Evolutionary conservation across 495 filamentous ascomycete species (phyloP), one percentile per base, ranked within the genome.

Genomic region (Xylona heveae): DNA sequence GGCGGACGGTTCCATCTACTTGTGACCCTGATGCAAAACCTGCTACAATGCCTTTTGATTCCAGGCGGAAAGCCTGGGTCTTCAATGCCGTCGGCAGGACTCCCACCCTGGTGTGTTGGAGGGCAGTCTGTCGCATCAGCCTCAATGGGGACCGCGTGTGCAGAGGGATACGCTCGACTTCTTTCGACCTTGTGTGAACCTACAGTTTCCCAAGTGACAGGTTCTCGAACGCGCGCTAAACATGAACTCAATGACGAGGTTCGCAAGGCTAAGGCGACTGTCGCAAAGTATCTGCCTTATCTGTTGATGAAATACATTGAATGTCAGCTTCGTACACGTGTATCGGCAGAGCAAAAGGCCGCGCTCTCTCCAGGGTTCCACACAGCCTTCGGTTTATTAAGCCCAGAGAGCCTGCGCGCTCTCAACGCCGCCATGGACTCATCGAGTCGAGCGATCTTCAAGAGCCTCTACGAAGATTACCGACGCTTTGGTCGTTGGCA

Each of bases 161-260:
- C 74, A 3, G 52, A 59, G 24, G 56, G 61, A 18, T 81, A 71
- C 48, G 58, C 76, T 5, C 68, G 79, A 4, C 61, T 90, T 17
- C 55, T 93, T 19, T 76, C 70, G 4, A 61, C 76, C 3, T 63
- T 91, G 33, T 82, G 76, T 48, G 74, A 84, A 33, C 83, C 83
- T 9, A 76, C 71, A 9, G 66, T 67, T 10, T 81, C 72, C 0
- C 74, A 75, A 3, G 72, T 82, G 1, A 55, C 71, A 4, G 56
- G 62, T 9, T 49, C 57, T 6, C 43, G 46, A 13, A 38, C 40
- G 4, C 45, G 49, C 17, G n/a, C 37, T 45, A 17, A 61, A 48
- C 25, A 41, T 42, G 16, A 49, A 42, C 61, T 93, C 10, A 74
- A 68, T 31, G 80, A 83, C 35, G 70, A 78, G 35, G 75, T 73